phyloP scores from a whole-genome alignment of 495 filamentous ascomycete genomes.

The Xylaria palmicola region DNA sequence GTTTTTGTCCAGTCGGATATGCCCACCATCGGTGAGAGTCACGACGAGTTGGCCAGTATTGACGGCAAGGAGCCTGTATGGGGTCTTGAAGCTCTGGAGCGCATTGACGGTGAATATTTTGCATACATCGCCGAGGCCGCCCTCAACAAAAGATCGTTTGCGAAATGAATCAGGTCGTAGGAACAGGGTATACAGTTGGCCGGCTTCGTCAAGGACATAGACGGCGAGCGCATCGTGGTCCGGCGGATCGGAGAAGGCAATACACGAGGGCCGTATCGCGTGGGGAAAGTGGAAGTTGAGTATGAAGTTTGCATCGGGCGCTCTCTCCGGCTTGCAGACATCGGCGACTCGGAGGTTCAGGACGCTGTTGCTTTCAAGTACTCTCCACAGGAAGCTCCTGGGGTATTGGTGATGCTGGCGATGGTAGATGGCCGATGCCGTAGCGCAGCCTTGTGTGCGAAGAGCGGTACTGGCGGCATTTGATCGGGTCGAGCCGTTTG shows the following conservation, averaged over 20 bases:
- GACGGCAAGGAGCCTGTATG: conserved; percentile 77
- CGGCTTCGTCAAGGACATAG: conserved; percentile 74
- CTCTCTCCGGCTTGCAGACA: conserved; percentile 65
- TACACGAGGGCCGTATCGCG: conserved; percentile 66
- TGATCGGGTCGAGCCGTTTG: conserved; percentile 39
- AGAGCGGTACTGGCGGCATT: conserved; percentile 53
- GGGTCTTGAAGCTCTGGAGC: conserved; percentile 67
- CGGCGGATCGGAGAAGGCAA: conserved; percentile 76
- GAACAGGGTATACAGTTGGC: conserved; percentile 76
- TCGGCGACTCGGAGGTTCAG: conserved; percentile 83
- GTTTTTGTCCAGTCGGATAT: conserved; percentile 69
- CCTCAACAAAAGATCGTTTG: conserved; percentile 62
- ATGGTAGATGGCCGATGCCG: conserved; percentile 80
- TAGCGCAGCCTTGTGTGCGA: conserved; percentile 67
- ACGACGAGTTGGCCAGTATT: conserved; percentile 71
- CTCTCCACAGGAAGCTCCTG: conserved; percentile 83
- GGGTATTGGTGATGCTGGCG: conserved; percentile 71
- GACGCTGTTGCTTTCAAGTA: conserved; percentile 75
- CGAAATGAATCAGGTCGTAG: conserved; percentile 80
- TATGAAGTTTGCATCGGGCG: conserved; percentile 66
- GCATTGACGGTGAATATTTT: conserved; percentile 68
- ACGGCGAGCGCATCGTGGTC: conserved; percentile 76
- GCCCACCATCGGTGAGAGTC: conserved; percentile 77
- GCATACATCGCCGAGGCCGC: conserved; percentile 71
- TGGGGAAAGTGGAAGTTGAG: conserved; percentile 74